Conservation (phyloP, 345 rosid genomes). For the Cardamine resedifolia region DNA sequence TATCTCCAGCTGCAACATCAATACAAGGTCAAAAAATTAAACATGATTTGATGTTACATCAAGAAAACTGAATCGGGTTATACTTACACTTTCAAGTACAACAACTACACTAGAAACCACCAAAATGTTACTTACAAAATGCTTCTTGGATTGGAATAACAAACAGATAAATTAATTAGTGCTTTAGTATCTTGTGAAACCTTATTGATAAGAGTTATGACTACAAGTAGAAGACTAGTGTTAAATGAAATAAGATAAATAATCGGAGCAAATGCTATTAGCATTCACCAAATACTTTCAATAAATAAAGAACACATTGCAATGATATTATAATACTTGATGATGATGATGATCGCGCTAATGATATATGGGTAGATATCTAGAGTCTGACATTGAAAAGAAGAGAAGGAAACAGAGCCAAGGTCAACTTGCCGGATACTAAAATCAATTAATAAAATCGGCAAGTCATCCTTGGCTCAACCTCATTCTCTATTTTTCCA, state of each 20-base stretch:
- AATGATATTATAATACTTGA: neutral
- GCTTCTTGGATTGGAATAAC: too few relatives aligned
- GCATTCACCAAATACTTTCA: neutral
- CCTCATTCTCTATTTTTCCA: constrained; percentile 32
- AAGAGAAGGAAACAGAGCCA: constrained; percentile 36
- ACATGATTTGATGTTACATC: too few relatives aligned
- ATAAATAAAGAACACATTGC: neutral
- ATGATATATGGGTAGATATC: neutral
- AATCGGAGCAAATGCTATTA: neutral
- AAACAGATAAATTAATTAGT: neutral
- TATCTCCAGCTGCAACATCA: too few relatives aligned
- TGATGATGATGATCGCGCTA: neutral
- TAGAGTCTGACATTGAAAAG: constrained; percentile 27
- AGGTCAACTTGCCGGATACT: constrained; percentile 30
- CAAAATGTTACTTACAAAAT: neutral
- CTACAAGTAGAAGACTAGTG: neutral
- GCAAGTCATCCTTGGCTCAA: constrained; percentile 43
- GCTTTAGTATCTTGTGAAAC: neutral
- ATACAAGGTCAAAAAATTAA: too few relatives aligned
- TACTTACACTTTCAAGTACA: too few relatives aligned
- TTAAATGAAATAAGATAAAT: neutral
- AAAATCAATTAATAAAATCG: neutral
- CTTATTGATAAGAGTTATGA: neutral
- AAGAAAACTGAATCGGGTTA: too few relatives aligned
- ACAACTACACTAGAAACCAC: neutral